phyloP scores from a whole-genome alignment of 2,329 filamentous ascomycete genomes.

The Dothistroma septosporum region DNA sequence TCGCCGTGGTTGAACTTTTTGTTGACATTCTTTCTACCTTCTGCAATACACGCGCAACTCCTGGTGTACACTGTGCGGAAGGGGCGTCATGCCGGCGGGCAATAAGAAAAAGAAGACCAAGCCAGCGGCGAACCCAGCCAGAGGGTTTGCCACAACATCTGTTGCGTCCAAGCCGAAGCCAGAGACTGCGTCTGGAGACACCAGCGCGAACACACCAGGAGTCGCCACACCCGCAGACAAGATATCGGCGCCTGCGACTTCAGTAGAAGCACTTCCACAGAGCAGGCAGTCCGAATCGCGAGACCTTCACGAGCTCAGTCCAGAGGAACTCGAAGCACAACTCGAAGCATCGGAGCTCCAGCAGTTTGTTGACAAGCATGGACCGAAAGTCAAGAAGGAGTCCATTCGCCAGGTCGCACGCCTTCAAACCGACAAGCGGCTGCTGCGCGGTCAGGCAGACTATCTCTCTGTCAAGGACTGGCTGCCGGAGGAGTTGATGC shows the following conservation, averaged over 20 bases:
- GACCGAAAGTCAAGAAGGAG: conserved; percentile 73
- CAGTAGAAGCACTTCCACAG: conserved; percentile 21
- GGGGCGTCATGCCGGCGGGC: conserved; percentile 24
- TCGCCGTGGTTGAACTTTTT: background rate
- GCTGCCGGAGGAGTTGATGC: conserved; percentile 74
- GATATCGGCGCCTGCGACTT: conserved; percentile 24
- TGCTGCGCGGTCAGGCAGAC: conserved; percentile 76
- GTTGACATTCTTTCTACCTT: background rate
- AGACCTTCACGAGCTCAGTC: conserved; percentile 57
- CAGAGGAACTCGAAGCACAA: conserved; percentile 85
- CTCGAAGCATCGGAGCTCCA: conserved; percentile 90
- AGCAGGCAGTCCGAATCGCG: conserved; percentile 13
- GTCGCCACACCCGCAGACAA: conserved; percentile 28
- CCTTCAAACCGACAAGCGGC: conserved; percentile 77
- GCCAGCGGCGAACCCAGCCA: conserved; percentile 75
- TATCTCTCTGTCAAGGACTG: conserved; percentile 69
- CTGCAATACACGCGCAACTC: background rate
- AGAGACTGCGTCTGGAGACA: conserved; percentile 30
- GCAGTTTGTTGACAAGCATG: conserved; percentile 77
- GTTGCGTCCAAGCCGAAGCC: conserved; percentile 66
- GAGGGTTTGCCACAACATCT: conserved; percentile 91
- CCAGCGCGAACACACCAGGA: conserved; percentile 27
- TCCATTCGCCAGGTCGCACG: conserved; percentile 70
- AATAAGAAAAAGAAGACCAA: conserved; percentile 78
- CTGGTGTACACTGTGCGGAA: background rate